A percentile compares a stretch with the other conserved stretches of the same genome.
phyloP scores from a whole-genome alignment of 2,329 filamentous ascomycete genomes.

The Triangularia verruculosa region DNA sequence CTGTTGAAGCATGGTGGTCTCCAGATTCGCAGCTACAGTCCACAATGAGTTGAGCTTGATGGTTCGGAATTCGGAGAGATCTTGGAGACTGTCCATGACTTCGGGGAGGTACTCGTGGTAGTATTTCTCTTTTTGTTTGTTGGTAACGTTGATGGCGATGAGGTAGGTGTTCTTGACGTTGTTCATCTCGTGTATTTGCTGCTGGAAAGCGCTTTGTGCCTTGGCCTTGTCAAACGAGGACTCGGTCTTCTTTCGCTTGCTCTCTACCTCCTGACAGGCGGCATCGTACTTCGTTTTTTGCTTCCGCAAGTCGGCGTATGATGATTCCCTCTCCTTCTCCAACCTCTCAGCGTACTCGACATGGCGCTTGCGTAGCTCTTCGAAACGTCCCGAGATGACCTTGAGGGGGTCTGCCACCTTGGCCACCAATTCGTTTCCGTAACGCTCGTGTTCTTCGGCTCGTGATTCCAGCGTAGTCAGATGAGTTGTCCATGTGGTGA shows the following conservation, averaged over 20 bases:
- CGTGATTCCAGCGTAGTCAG: constrained; percentile 84
- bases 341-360: constrained; percentile 84
- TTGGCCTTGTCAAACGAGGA: constrained; percentile 92
- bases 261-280: constrained; percentile 91
- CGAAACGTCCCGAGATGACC: constrained; percentile 68
- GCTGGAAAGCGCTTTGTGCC: constrained; percentile 85
- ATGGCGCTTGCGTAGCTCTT: constrained; percentile 90
- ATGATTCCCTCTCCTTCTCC: constrained; percentile 81
- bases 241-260: constrained; percentile 90
- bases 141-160: constrained; percentile 92
- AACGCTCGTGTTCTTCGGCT: constrained; percentile 85
- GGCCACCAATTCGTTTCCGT: constrained; percentile 71
- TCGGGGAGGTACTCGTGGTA: constrained; percentile 97
- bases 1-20: constrained; percentile 72
- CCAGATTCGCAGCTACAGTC: constrained; percentile 74
- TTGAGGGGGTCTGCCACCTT: constrained; percentile 87
- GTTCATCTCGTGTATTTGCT: constrained; percentile 92
- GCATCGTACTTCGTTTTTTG: constrained; percentile 90
- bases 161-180: constrained; percentile 98
- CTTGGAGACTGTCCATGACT: constrained; percentile 87
- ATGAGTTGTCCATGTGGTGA: constrained; percentile 96
- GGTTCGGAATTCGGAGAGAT: constrained; percentile 86
- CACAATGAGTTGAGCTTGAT: constrained; percentile 81
- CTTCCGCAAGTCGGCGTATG: constrained; percentile 84
- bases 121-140: constrained; percentile 96